These are phyloP conservation scores for Penicillium lividum DNA, from an alignment of 495 filamentous ascomycete genomes.

Conservation along the genomic window DNA sequence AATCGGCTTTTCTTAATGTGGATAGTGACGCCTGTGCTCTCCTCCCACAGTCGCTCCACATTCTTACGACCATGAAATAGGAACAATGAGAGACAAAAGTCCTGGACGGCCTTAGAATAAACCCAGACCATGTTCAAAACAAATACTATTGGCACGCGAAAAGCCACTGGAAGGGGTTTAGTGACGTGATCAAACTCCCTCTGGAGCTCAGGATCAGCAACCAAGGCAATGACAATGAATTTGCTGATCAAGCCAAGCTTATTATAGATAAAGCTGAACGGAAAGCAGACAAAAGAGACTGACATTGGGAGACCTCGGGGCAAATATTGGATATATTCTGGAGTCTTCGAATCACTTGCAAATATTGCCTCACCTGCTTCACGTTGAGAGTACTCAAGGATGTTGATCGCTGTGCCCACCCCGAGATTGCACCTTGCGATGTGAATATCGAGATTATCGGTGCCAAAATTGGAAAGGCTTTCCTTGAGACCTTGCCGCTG, in stretches of 20 bases:
- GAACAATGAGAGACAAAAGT: conserved; percentile 48
- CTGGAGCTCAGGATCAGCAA: conserved; percentile 62
- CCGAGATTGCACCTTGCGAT: conserved; percentile 45
- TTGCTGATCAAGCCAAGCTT: conserved; percentile 46
- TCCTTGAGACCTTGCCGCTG: conserved; percentile 38
- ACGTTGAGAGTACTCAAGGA: conserved; percentile 42
- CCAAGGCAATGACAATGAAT: conserved; percentile 53
- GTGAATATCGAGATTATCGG: conserved; percentile 35
- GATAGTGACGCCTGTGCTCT: conserved; percentile 50
- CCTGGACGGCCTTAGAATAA: conserved; percentile 43
- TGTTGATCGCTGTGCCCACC: conserved; percentile 38
- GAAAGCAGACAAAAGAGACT: conserved; percentile 29
- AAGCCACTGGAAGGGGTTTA: conserved; percentile 26
- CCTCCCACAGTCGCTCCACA: conserved; percentile 45
- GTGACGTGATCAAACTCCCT: conserved; percentile 55
- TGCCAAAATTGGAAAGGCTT: conserved; percentile 41
- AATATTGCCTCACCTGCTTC: conserved; percentile 35
- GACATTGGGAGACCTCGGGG: conserved; percentile 27
- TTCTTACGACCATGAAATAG: conserved; percentile 49
- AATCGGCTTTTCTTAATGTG: conserved; percentile 48
- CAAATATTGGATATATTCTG: conserved; percentile 35
- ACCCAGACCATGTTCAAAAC: conserved; percentile 52
- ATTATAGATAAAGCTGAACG: conserved; percentile 41
- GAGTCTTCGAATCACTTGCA: conserved; percentile 32
- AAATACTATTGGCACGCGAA: conserved; percentile 42